Conservation (phyloP, 148 eudicot genomes). For the Vaccinium darrowii region DNA sequence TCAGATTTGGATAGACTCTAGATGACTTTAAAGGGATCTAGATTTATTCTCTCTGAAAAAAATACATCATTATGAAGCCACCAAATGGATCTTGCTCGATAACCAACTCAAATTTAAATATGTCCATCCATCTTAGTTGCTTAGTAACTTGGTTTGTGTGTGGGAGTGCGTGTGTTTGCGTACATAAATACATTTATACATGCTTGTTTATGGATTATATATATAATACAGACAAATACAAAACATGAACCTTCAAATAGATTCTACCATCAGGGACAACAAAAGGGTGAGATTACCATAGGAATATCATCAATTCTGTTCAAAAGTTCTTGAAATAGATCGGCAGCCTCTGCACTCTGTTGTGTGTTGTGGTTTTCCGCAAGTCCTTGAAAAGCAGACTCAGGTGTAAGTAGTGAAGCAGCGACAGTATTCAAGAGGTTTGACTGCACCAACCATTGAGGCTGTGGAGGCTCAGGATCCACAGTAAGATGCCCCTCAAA, state of each 20-base stretch:
- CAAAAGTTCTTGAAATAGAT: conserved; percentile 51
- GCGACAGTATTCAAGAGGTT: conserved; percentile 58
- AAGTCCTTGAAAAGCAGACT: conserved; percentile 21
- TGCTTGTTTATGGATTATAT: neutral
- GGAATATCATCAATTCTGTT: conserved; percentile 62
- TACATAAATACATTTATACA: neutral
- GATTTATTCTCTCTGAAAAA: neutral
- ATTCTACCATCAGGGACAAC: neutral
- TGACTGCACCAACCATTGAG: conserved; percentile 72
- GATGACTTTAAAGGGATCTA: neutral
- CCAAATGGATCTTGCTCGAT: neutral
- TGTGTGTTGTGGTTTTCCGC: conserved; percentile 8
- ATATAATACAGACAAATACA: neutral
- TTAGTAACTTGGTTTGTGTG: neutral
- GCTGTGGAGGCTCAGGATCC: conserved; percentile 86
- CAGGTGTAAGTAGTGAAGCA: conserved; percentile 29
- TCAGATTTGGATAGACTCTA: neutral
- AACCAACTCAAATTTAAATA: neutral
- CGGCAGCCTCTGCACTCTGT: conserved; percentile 26
- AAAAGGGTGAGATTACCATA: conserved; percentile 21
- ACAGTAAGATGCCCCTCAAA: conserved; percentile 97
- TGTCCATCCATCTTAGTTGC: neutral
- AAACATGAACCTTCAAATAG: neutral
- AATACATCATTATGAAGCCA: neutral
- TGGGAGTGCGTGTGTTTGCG: neutral